Base-by-base conservation (phyloP, 2,329 filamentous ascomycete genomes). In the Alternaria sp. region DNA sequence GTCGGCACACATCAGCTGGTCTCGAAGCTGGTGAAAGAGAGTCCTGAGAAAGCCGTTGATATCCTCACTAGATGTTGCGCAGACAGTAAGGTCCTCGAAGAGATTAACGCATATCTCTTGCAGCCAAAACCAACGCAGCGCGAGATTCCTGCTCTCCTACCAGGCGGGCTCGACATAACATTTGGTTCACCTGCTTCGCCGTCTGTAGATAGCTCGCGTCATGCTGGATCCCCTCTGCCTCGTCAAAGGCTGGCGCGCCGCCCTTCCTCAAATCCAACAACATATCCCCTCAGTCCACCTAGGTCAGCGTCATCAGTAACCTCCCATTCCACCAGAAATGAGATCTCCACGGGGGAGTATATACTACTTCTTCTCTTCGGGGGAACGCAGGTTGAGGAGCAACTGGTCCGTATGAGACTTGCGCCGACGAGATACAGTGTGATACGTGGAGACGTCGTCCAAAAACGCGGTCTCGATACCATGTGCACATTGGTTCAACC, bases 351-450 rank as follows among this genome's bases (percentile, higher is more conserved):
- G n/a, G 38, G 28, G 11, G 47, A 52, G 26, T 53, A 53, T 6
- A 46, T 61, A 2, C 0, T 44, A 1, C 36, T 61, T 34, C 34
- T 28, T 18, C 18, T 34, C 18, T 6, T 36, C 7, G 12, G 9
- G 7, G 54, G 34, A 7, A 14, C 42, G 6, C 30, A 22, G 12
- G 20, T 48, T 8, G 48, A 44, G 32, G 54, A 53, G 2, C 22
- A 42, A 3, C 8, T 11, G n/a, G 43, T 48, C 8, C 41, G 34
- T 3, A 48, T 57, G 48, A 57, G 20, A 12, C 8, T 16, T 9
- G 58, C 58, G 4, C 42, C 16, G 16, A 61, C 49, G n/a, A 38
- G 42, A 18, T 22, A 61, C 22, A 61, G 58, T 18, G 43, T 61
- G 20, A 57, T 61, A 48, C 48, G 53, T 3, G 41, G 42, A 1